Evolutionary conservation across 306 rosid genomes (phyloP).

Genomic region (Lagenaria siceraria): DNA sequence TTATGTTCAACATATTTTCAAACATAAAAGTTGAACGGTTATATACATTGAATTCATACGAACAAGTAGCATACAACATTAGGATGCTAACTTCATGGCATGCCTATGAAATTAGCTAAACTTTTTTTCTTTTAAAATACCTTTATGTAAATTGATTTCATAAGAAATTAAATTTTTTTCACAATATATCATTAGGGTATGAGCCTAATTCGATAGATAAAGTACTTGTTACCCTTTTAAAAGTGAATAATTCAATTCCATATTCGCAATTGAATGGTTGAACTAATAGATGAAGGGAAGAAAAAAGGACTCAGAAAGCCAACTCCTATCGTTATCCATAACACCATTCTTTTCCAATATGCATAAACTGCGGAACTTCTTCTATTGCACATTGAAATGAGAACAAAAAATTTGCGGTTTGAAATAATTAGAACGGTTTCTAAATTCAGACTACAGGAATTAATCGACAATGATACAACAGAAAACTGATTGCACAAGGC

Average conservation of each 20-base stretch:
- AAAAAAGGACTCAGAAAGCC: not conserved
- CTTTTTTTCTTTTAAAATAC: too few species aligned
- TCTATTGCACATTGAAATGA: not conserved
- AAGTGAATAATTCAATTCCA: not conserved
- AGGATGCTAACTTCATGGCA: too few species aligned
- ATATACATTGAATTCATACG: too few species aligned
- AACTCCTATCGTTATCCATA: not conserved
- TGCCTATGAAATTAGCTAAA: too few species aligned
- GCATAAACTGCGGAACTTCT: not conserved
- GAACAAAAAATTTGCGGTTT: not conserved
- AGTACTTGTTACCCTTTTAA: not conserved
- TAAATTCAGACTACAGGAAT: not conserved
- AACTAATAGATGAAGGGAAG: not conserved
- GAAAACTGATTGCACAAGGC: not conserved
- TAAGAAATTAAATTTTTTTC: too few species aligned
- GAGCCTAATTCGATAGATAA: too few species aligned
- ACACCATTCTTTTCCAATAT: not conserved
- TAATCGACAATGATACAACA: constrained; percentile 7
- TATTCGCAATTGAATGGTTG: not conserved
- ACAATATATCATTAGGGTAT: too few species aligned
- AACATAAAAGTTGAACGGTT: too few species aligned
- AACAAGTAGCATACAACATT: too few species aligned
- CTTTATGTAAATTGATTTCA: too few species aligned
- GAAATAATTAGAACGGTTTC: constrained; percentile 1
- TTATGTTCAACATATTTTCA: too few species aligned